Base-by-base conservation (phyloP, 228 moss, liverwort and hornwort species). In the Sphagnum magellanicum region DNA sequence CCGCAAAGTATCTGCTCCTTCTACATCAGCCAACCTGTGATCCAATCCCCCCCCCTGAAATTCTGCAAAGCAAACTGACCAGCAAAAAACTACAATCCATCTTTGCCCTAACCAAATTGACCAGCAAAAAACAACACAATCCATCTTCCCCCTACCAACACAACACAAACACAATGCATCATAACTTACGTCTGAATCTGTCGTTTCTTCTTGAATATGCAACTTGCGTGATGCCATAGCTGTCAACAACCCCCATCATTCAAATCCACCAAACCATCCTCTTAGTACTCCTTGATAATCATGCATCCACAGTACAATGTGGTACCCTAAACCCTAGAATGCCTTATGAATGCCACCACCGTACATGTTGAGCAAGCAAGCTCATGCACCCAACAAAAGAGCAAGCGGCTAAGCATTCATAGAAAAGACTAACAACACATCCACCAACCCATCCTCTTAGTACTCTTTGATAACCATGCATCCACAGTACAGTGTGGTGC, bases 171-270 rank as follows among this genome's bases (percentile, higher is more conserved):
- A 32, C 32, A 32, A 32, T 32, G 3, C 32, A 32, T 3, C 32
- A 60, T 52, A 67, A 78, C 90, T 86, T 81, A 92, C 90, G 81
- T 84, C 48, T 79, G 67, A 46, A 93, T 59, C 77, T 81, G 80
- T 57, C 84, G 84, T 3, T 90, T 85, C 76, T 90, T 95, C 64
- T 77, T 90, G 46, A 87, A 81, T 59, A 95, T 84, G 79, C 95
- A 95, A 75, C 75, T 79, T 60, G 88, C 76, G 76, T 95, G 95
- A 58, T 95, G 90, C 95, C 95, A 95, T 5, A 82, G 32, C 95
- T 95, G 92, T 71, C 76, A 84, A 64, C 49, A 12, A 61, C 32
- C 32, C 32, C 32, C 32, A 32, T 32, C 32, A 32, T 32, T 65
- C 17, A 49, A 58, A 12, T 61, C 17, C 60, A 14, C 60, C n/a